Evolutionary conservation across 2,329 filamentous ascomycete genomes (phyloP), one percentile per base, ranked within the genome.

Genomic region (Aspergillus ruber): DNA sequence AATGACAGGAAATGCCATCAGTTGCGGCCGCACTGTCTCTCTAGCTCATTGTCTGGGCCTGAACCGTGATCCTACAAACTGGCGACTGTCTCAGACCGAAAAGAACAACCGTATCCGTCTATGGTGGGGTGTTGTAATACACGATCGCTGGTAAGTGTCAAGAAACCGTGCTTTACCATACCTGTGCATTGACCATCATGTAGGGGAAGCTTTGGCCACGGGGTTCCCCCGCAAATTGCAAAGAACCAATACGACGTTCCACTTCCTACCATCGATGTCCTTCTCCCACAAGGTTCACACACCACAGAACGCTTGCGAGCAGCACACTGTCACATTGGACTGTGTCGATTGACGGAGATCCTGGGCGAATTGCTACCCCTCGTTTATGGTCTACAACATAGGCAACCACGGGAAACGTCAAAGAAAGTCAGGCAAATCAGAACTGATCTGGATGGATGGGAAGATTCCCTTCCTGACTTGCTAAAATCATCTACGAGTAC

Each of bases 91-190:
- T 1, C 67, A 67, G 1, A 64, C 68, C 29, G 78, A 81, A 51
- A 80, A 78, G 53, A 68, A 72, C 7, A 62, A 76, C 13, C 69
- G 78, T 6, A 74, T 76, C 25, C 73, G 75, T 2, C 60, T 78
- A 3, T 81, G 78, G 75, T 81, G 78, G 78, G 77, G 74, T 4
- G 74, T 80, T 2, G 65, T 80, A 2, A 76, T 81, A 35, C 77
- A 78, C 48, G 78, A 81, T 59, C 71, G 76, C 36, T 81, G 78
- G 71, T 73, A 54, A 55, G 57, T 36, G 39, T 20, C 36, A 10
- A 6, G 4, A 17, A 20, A n/a, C n/a, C 12, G 15, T 36, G 13
- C 33, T 36, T n/a, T n/a, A n/a, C 13, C 12, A 13, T 35, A 35
- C 7, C n/a, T 15, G 6, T 35, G 6, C 33, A 38, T 52, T 64